Evolutionary conservation across 83 land plant genomes (phyloP).

Genomic region (Diphasiastrum complanatum): DNA sequence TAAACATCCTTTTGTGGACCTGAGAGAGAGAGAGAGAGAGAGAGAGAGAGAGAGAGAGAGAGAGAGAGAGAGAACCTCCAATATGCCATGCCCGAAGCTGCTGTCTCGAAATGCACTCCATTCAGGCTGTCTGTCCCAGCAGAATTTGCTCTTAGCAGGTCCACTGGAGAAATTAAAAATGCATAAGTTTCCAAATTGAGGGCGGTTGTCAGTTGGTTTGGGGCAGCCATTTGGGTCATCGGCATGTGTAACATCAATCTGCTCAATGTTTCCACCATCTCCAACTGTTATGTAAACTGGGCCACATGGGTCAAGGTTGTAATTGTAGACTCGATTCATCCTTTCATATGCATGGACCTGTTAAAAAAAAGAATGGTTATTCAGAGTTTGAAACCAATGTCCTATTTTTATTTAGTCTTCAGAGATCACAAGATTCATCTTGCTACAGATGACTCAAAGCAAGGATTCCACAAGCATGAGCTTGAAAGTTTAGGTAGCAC

Average conservation of each 20-base stretch:
- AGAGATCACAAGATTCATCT: no score
- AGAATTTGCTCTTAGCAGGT: conserved; percentile 33
- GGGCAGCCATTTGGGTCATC: conserved; percentile 35
- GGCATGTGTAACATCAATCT: conserved; percentile 26
- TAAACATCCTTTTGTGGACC: no score
- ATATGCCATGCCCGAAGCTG: conserved; percentile 42
- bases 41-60: no score
- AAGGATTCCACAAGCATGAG: no score
- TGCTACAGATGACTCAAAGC: no score
- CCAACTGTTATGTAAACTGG: conserved; percentile 36
- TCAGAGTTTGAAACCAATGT: no score
- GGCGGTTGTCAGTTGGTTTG: conserved; percentile 14
- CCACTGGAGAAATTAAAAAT: conserved; percentile 24
- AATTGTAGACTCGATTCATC: conserved; percentile 34
- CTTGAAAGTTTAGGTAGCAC: no score
- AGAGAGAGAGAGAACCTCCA: conserved; percentile 26
- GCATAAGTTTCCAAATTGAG: conserved; percentile 19
- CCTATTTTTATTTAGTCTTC: no score
- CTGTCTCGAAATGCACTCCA: conserved; percentile 42
- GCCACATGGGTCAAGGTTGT: conserved; percentile 29
- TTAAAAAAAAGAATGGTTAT: no score
- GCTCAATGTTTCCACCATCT: conserved; percentile 39
- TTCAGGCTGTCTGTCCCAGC: conserved; percentile 38
- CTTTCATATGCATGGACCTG: conserved; percentile 47
- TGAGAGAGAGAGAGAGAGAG: no score